Conservation (phyloP, 345 rosid genomes). For the Syzygium aqueum region DNA sequence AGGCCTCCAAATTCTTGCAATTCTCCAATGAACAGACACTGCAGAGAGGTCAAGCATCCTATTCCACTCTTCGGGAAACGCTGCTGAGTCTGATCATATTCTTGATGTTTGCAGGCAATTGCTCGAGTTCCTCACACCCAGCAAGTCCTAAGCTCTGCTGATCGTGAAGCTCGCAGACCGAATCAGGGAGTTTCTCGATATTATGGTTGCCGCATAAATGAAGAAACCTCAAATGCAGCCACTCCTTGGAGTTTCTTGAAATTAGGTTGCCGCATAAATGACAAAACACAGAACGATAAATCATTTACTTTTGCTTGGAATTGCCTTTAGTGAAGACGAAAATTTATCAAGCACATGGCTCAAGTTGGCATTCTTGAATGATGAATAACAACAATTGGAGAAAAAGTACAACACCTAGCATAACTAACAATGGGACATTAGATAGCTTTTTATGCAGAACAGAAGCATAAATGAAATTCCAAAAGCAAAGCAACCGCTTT, state of each 20-base stretch:
- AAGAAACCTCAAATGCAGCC: slow-evolving; percentile 18
- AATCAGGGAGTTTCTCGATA: slow-evolving; percentile 8
- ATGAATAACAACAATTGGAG: background rate
- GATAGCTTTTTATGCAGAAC: background rate
- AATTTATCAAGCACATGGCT: background rate
- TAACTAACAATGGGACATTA: background rate
- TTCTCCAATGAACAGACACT: background rate
- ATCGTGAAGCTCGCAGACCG: slow-evolving; percentile 10
- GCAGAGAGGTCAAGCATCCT: slow-evolving; percentile 11
- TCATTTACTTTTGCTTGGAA: background rate
- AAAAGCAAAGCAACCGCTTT: background rate
- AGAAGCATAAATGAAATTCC: background rate
- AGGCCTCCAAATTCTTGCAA: slow-evolving; percentile 7
- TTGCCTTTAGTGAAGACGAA: background rate
- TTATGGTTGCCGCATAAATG: background rate
- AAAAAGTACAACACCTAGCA: no score
- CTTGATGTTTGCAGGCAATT: slow-evolving; percentile 6
- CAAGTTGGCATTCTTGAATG: background rate
- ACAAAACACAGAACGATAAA: background rate
- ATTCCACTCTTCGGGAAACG: slow-evolving; percentile 2
- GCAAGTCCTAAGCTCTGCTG: slow-evolving; percentile 8
- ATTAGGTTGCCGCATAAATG: background rate
- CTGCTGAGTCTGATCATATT: slow-evolving; percentile 13
- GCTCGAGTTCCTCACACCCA: slow-evolving; percentile 1
- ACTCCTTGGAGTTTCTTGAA: no score